phyloP scores from a whole-genome alignment of 139 green algal genomes.

The Volvox africanus region DNA sequence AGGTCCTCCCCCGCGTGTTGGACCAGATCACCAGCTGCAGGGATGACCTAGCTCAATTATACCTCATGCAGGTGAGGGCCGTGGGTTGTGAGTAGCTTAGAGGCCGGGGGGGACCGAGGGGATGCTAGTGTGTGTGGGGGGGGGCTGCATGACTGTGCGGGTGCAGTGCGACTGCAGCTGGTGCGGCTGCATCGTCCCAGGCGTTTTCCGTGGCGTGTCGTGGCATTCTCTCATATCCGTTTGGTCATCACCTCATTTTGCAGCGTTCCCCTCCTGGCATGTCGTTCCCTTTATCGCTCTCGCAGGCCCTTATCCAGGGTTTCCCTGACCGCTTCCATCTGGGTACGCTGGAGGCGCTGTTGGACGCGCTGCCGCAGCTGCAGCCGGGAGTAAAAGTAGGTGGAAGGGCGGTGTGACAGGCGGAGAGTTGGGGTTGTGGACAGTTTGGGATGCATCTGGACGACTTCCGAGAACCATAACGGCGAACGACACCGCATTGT shows the following conservation, averaged over 20 bases:
- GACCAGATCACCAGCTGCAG: slow-evolving; percentile 94
- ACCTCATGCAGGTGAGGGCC: slow-evolving; percentile 93
- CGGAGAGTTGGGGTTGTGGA: not conserved
- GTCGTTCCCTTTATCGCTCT: too few relatives aligned
- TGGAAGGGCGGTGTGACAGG: not conserved
- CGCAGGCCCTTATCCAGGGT: slow-evolving; percentile 61
- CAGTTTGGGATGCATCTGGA: too few relatives aligned
- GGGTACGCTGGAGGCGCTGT: slow-evolving; percentile 87
- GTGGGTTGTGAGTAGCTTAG: not conserved
- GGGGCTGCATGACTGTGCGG: not conserved
- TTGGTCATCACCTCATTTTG: too few relatives aligned
- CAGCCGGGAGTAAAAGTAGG: slow-evolving; percentile 85
- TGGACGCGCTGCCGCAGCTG: slow-evolving; percentile 89
- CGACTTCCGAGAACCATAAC: too few relatives aligned
- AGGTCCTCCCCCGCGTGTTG: slow-evolving; percentile 66
- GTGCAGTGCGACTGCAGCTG: too few relatives aligned
- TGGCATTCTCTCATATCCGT: too few relatives aligned
- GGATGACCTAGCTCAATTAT: slow-evolving; percentile 98
- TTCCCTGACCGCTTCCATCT: slow-evolving; percentile 98
- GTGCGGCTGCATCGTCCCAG: too few relatives aligned
- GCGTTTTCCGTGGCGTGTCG: too few relatives aligned
- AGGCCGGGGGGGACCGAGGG: not conserved
- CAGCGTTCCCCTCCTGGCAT: too few relatives aligned
- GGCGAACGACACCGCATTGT: too few relatives aligned
- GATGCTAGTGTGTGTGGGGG: not conserved